Conservation (phyloP, 352 stramenopile species). For the Saprolegnia diclina region DNA sequence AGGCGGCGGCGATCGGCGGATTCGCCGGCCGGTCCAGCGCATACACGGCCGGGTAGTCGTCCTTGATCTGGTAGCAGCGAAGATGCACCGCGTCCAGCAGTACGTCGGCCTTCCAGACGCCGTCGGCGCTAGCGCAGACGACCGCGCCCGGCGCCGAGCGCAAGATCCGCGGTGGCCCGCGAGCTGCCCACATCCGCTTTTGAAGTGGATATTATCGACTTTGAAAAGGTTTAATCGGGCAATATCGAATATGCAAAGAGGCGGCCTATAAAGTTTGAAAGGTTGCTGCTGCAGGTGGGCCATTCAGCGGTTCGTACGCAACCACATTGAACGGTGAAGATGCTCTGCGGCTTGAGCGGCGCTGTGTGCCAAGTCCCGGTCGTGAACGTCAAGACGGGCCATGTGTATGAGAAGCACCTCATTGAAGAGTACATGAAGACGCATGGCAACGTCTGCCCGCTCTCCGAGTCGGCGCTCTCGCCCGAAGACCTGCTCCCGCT, state of each 20-base stretch:
- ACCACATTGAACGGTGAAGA: conserved; percentile 27
- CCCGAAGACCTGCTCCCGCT: conserved; percentile 59
- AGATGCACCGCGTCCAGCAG: neutral
- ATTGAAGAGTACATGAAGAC: conserved; percentile 69
- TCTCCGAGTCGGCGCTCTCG: conserved; percentile 27
- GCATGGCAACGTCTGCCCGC: conserved; percentile 22
- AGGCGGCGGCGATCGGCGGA: conserved; percentile 5
- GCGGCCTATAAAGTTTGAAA: conserved; percentile 6
- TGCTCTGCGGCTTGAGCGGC: conserved; percentile 80
- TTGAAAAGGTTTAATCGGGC: neutral
- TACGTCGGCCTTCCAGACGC: conserved; percentile 22
- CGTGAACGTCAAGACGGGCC: conserved; percentile 71
- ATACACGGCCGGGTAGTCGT: neutral
- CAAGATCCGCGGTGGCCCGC: conserved; percentile 18
- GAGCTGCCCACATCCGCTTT: conserved; percentile 21
- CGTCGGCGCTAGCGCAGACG: neutral
- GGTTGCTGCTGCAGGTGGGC: neutral
- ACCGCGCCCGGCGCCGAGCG: neutral
- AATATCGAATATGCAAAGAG: neutral
- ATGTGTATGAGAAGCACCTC: conserved; percentile 84
- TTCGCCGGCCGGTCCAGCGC: neutral
- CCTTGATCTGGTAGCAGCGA: conserved; percentile 8
- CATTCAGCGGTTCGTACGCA: conserved; percentile 18
- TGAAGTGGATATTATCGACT: conserved; percentile 15
- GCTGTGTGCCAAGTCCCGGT: conserved; percentile 79